Percentiles rank a stretch among this genome's conserved stretches.
phyloP scores from a whole-genome alignment of 192 early-diverging fungal species.

The Phycomyces nitens region DNA sequence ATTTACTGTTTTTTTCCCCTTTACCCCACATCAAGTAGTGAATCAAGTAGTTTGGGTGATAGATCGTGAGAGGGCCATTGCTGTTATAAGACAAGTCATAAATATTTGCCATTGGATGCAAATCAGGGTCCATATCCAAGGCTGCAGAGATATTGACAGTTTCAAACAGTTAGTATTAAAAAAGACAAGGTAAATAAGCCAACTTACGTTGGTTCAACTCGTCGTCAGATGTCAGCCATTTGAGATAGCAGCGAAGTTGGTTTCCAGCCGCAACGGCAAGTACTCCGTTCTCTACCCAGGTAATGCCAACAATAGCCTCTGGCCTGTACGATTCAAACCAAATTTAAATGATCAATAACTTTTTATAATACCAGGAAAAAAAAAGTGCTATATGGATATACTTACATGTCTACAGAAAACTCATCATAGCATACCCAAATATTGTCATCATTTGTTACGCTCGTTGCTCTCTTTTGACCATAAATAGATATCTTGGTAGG shows the following conservation, averaged over 20 bases:
- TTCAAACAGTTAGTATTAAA: too few species aligned
- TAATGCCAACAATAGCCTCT: constrained; percentile 42
- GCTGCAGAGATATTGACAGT: too few species aligned
- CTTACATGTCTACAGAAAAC: constrained; percentile 51
- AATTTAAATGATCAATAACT: too few species aligned
- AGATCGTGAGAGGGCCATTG: constrained; percentile 66
- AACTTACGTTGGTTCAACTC: constrained; percentile 36
- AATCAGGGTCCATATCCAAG: constrained; percentile 7
- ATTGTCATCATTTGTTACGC: constrained; percentile 27
- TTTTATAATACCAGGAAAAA: too few species aligned
- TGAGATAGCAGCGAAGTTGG: constrained; percentile 55
- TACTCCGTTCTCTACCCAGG: constrained; percentile 56
- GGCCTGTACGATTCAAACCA: constrained; percentile 17
- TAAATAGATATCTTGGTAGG: constrained; percentile 54
- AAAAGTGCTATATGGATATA: constrained; percentile 18
- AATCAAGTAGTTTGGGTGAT: constrained; percentile 67
- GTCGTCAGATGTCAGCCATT: constrained; percentile 58
- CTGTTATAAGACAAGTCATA: constrained; percentile 46
- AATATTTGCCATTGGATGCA: constrained; percentile 42
- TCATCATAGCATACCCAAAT: constrained; percentile 54
- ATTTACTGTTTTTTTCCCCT: neutral
- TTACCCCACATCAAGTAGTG: constrained; percentile 73
- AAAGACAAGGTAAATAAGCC: too few species aligned
- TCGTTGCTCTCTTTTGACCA: constrained; percentile 50
- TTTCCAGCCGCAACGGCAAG: constrained; percentile 55